These are phyloP conservation scores for Melanopsichium pennsylvanicum DNA, from an alignment of 1,284 basidiomycete species.

Conservation along the genomic window DNA sequence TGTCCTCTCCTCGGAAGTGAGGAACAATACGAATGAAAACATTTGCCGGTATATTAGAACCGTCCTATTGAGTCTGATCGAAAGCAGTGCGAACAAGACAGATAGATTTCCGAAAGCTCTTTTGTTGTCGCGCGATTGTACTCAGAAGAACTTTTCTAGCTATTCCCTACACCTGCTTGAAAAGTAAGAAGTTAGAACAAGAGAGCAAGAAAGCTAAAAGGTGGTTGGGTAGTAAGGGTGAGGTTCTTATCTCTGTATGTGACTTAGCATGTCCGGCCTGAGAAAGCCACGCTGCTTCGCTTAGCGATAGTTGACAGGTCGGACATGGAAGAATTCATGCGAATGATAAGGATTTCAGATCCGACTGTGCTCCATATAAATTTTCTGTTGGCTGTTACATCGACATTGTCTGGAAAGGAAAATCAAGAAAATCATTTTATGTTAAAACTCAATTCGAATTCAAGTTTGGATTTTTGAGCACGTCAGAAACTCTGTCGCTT, in stretches of 20 bases:
- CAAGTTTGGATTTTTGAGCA: conserved; percentile 1
- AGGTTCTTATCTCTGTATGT: background rate
- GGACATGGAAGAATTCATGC: background rate
- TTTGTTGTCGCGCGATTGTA: too few relatives aligned
- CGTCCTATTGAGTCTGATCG: too few relatives aligned
- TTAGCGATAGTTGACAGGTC: conserved; percentile 10
- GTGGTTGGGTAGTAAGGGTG: background rate
- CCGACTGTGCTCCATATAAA: background rate
- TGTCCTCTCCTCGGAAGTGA: too few relatives aligned
- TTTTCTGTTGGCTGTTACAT: conserved; percentile 2
- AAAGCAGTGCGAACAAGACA: too few relatives aligned
- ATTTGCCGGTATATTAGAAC: too few relatives aligned
- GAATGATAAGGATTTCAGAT: conserved; percentile 16
- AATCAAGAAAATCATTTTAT: too few relatives aligned
- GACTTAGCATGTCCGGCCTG: too few relatives aligned
- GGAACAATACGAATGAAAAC: too few relatives aligned
- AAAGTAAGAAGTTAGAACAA: too few relatives aligned
- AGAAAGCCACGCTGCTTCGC: background rate
- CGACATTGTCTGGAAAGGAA: too few relatives aligned
- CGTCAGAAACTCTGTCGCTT: conserved; percentile 1
- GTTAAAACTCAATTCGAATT: background rate
- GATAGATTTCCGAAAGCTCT: too few relatives aligned
- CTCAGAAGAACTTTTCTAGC: background rate
- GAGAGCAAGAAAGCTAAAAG: background rate
- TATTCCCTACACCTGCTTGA: too few relatives aligned